Evolutionary conservation across 805 yeast species (phyloP).

Genomic region (Cyberlindnera mycetangii): DNA sequence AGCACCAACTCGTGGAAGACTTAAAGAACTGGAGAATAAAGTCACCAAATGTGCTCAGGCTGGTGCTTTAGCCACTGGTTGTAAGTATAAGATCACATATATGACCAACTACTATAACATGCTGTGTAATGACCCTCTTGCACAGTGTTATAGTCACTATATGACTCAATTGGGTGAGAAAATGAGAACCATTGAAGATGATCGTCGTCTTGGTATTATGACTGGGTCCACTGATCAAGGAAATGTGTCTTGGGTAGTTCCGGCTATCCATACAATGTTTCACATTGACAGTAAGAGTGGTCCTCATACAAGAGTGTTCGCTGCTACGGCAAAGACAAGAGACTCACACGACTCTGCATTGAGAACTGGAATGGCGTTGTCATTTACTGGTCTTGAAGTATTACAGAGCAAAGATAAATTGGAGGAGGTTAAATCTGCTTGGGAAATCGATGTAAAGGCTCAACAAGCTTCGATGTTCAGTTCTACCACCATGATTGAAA

Average conservation of each 20-base stretch:
- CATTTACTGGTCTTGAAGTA: neutral
- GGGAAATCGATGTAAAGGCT: neutral
- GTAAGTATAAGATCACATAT: constrained; percentile 10
- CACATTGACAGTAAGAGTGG: constrained; percentile 1
- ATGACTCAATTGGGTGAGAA: constrained; percentile 1
- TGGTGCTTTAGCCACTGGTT: constrained; percentile 13
- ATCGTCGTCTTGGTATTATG: neutral
- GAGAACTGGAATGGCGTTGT: constrained; percentile 6
- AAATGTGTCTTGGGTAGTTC: constrained; percentile 10
- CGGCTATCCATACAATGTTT: constrained; percentile 10
- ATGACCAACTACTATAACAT: constrained; percentile 13
- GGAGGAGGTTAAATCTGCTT: neutral
- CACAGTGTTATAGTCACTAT: neutral
- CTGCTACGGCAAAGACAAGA: constrained; percentile 2
- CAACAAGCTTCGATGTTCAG: neutral
- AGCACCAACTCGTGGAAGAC: constrained; percentile 9
- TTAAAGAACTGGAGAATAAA: constrained; percentile 7
- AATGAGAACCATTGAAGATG: constrained; percentile 4
- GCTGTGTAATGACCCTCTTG: constrained; percentile 5
- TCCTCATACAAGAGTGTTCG: constrained; percentile 9
- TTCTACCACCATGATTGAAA: neutral
- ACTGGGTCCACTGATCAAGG: constrained; percentile 12
- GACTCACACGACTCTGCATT: constrained; percentile 4
- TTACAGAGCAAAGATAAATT: neutral
- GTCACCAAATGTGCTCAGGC: constrained; percentile 11